Conservation (phyloP, 2,329 filamentous ascomycete genomes). For the Colletotrichum sp. region DNA sequence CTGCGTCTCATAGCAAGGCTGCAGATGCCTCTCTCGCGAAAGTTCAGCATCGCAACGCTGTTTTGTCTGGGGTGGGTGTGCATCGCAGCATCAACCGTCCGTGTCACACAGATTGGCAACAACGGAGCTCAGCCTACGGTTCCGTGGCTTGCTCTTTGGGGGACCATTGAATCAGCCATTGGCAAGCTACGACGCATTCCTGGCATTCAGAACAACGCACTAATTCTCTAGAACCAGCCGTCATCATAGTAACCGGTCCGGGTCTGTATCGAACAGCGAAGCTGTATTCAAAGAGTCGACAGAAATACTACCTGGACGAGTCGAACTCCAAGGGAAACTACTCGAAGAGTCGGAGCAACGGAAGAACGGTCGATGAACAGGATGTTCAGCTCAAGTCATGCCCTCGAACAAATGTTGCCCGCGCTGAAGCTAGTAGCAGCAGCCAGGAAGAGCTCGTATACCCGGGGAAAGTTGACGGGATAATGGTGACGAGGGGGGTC, state of each 20-base stretch:
- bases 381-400: neutral
- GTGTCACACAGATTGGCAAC: conserved; percentile 13
- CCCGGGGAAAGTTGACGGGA: neutral
- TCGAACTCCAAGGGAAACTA: neutral
- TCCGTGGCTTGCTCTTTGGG: neutral
- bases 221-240: neutral
- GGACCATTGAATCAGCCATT: neutral
- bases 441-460: neutral
- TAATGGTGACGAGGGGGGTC: neutral
- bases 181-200: neutral
- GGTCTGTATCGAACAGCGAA: neutral
- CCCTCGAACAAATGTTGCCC: neutral
- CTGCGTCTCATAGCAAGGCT: conserved; percentile 13
- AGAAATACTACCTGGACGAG: neutral
- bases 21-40: conserved; percentile 17
- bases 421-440: neutral
- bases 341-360: neutral
- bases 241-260: neutral
- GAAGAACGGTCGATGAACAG: neutral
- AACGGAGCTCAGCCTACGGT: neutral
- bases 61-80: conserved; percentile 22
- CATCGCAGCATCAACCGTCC: conserved; percentile 17
- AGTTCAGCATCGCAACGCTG: conserved; percentile 16
- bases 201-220: no score
- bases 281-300: neutral